A percentile compares a stretch with the other conserved stretches of the same genome.
phyloP scores from a whole-genome alignment of 306 rosid genomes.

The Prunus davidiana region DNA sequence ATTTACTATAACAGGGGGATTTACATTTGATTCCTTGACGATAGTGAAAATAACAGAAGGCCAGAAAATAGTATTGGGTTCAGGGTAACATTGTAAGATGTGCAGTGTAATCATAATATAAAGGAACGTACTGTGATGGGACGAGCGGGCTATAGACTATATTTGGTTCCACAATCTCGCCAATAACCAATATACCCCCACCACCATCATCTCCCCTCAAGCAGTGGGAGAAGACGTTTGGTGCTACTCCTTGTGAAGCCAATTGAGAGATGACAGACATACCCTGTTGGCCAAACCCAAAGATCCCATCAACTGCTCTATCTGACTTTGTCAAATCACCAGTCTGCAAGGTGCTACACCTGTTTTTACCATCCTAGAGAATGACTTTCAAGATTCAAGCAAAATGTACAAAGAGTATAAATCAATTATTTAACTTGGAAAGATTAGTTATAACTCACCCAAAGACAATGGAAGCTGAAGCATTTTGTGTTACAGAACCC shows the following conservation, averaged over 20 bases:
- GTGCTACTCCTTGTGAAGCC: constrained; percentile 81
- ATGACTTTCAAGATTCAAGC: constrained; percentile 27
- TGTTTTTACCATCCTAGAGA: constrained; percentile 45
- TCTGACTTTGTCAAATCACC: constrained; percentile 92
- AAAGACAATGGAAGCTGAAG: constrained; percentile 77
- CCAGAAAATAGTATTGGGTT: background rate
- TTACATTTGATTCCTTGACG: background rate
- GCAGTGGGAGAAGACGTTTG: constrained; percentile 90
- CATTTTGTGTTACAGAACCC: constrained; percentile 54
- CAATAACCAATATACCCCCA: constrained; percentile 93
- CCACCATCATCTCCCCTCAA: constrained; percentile 83
- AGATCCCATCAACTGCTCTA: constrained; percentile 93
- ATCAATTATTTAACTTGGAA: constrained; percentile 3
- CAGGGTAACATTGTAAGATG: background rate
- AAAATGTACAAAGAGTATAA: background rate
- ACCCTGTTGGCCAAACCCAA: constrained; percentile 87
- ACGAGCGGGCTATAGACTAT: constrained; percentile 86
- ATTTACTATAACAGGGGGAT: background rate
- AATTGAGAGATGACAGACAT: constrained; percentile 90
- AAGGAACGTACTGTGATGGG: constrained; percentile 75
- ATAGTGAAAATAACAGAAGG: background rate
- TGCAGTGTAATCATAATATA: background rate
- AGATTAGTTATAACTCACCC: constrained; percentile 58
- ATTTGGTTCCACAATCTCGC: constrained; percentile 86
- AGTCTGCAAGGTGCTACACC: constrained; percentile 80